Evolutionary conservation across 768 basidiomycete genomes (phyloP).

Genomic region (Wakefieldia striispora): DNA sequence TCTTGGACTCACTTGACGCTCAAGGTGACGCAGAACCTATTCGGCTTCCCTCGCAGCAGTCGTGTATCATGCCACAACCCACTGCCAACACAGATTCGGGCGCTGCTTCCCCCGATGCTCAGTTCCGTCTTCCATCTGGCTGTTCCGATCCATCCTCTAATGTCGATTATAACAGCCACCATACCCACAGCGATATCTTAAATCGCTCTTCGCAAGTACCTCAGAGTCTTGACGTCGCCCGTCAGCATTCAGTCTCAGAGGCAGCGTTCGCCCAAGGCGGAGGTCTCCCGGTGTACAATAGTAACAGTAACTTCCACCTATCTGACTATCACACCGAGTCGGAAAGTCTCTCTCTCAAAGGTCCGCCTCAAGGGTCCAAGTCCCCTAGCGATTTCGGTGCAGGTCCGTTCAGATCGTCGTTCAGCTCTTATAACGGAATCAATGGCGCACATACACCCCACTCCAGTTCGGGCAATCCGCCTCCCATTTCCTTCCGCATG

Average conservation of each 20-base stretch:
- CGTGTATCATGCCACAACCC: conserved; percentile 46
- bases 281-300: conserved; percentile 43
- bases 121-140: conserved; percentile 49
- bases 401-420: conserved; percentile 36
- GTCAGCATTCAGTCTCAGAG: conserved; percentile 32
- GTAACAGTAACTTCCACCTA: conserved; percentile 30
- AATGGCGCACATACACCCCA: conserved; percentile 24
- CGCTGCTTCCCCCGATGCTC: conserved; percentile 48
- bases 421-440: conserved; percentile 32
- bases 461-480: conserved; percentile 29
- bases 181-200: conserved; percentile 35
- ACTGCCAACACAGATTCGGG: conserved; percentile 54
- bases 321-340: conserved; percentile 37
- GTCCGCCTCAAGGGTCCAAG: conserved; percentile 27
- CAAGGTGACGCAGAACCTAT: conserved; percentile 78
- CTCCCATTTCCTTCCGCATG: conserved; percentile 34
- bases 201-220: conserved; percentile 25
- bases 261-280: conserved; percentile 32
- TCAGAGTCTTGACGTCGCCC: conserved; percentile 31
- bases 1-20: conserved; percentile 79
- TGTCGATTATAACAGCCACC: conserved; percentile 34
- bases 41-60: conserved; percentile 29
- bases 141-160: conserved; percentile 52
- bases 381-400: conserved; percentile 35
- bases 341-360: conserved; percentile 33